Evolutionary conservation across 208 protist species (phyloP).

Genomic region (Leishmania braziliensis): DNA sequence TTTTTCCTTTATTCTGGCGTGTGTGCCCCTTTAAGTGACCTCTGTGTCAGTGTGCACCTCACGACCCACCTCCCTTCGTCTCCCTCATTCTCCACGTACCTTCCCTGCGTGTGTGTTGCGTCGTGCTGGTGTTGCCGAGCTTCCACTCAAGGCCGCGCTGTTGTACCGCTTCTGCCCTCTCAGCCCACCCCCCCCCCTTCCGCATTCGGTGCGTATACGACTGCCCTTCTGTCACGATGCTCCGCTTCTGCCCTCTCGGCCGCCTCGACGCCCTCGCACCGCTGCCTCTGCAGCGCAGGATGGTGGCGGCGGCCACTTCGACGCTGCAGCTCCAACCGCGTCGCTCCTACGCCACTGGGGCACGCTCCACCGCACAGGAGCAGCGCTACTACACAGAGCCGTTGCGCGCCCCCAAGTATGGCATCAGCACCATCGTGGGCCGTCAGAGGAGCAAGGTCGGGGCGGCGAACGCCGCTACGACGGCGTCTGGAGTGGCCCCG

Average conservation of each 20-base stretch:
- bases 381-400: conserved; percentile 30
- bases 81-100: not conserved
- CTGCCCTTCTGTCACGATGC: not conserved
- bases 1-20: not conserved
- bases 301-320: not conserved
- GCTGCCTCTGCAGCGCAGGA: not conserved
- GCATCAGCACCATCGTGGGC: conserved; percentile 29
- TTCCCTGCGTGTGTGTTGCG: not conserved
- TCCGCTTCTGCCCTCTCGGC: not conserved
- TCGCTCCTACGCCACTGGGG: conserved; percentile 14
- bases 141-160: not conserved
- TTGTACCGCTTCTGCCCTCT: not conserved
- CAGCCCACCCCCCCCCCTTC: not conserved
- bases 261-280: not conserved
- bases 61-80: not conserved
- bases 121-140: not conserved
- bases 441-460: conserved; percentile 10
- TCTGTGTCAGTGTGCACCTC: not conserved
- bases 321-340: not conserved
- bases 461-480: not conserved
- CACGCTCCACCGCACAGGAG: conserved; percentile 5
- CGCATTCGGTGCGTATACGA: not conserved
- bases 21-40: not conserved
- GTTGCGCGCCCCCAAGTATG: conserved; percentile 20
- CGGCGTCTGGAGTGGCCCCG: not conserved